Base-by-base conservation (phyloP, 2,329 filamentous ascomycete species). In the Cyphellophora attinorum region DNA sequence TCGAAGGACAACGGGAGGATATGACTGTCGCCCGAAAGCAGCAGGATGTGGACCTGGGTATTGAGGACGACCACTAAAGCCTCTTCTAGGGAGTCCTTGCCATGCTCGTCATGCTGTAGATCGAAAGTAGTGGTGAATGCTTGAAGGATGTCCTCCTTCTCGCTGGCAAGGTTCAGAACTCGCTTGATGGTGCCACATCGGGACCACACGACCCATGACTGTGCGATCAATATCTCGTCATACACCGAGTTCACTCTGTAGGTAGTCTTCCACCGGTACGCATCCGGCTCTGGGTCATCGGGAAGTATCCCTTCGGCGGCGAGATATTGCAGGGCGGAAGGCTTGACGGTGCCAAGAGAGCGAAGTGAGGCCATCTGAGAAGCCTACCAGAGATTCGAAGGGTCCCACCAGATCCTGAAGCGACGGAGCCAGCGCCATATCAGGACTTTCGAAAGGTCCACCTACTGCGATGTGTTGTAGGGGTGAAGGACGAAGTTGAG, bases 1-100 rank as follows among this genome's bases (percentile, higher is more conserved):
- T 96, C 88, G 53, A 98, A 98, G 2, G 89, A 89, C 52, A 98
- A 76, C 55, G 94, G 85, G 31, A 96, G 72, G 39, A 94, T 76
- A 68, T 98, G 84, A 53, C 76, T 91, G 19, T 85, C 79, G 13
- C 89, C 89, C 2, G 82, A 76, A 23, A 96, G 72, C 55, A 93
- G 95, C 65, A 88, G 93, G 45, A 98, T 76, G 54, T 96, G 89
- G 14, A 85, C 86, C 54, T 96, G 89, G 1, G 85, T 88, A 59
- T 84, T 88, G 46, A 98, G 74, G 47, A 96, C 82, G 32, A 98
- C 82, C 5, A 96, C 85, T 41, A 98, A 63, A 4, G 89, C 47
- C 14, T 35, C 16, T 12, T 31, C 29, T 17, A 19, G 25, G 11
- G 16, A 8, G 12, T 39, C 12, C 35, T 39, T 38, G 47, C 51